Evolutionary conservation across 306 rosid genomes (phyloP), one percentile per base, ranked within the genome.

Genomic region (Casuarina equisetifolia): DNA sequence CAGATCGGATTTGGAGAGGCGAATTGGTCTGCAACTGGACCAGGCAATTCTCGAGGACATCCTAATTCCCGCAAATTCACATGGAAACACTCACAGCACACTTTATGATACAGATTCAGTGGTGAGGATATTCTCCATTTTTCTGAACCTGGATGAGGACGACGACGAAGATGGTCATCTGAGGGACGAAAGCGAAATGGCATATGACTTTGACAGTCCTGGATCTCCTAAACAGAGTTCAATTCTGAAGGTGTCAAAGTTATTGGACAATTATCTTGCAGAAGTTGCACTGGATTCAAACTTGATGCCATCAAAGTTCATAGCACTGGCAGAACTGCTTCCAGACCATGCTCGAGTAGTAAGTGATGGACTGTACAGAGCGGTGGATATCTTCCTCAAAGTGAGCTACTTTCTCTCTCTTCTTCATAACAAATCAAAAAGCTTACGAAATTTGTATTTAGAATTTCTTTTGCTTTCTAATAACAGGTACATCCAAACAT

Each of bases 11-110:
- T 78, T 96, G 76, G 99, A 96, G 79, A 86, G 98, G 71, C 82
- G 98, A 68, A 92, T 96, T 36, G 99, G 99, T 54, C 81, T 96
- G 54, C 99, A 92, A 53, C 90, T 96, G 75, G 98, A 96, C 74
- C 99, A 96, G 78, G 99, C 98, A 49, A 96, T 92, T 82, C 99
- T 96, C 8, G 99, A 96, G 86, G 99, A 96, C 82, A 84, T 96
- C 69, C 77, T 96, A 57, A 91, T 92, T 78, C 99, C 99, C 11
- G 78, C 91, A 76, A 91, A 80, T 70, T 84, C 91, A 70, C 89
- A 85, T 66, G 97, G 90, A 46, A 89, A 81, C 53, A 82, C 58
- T 17, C 93, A 90, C 63, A 76, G 78, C 74, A 87, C 90, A 4
- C 78, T 91, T 62, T 96, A 96, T 63, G 99, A 96, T 45, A 87